These are phyloP conservation scores for Candida ovalis DNA, from an alignment of 805 yeast genomes.

Conservation along the genomic window DNA sequence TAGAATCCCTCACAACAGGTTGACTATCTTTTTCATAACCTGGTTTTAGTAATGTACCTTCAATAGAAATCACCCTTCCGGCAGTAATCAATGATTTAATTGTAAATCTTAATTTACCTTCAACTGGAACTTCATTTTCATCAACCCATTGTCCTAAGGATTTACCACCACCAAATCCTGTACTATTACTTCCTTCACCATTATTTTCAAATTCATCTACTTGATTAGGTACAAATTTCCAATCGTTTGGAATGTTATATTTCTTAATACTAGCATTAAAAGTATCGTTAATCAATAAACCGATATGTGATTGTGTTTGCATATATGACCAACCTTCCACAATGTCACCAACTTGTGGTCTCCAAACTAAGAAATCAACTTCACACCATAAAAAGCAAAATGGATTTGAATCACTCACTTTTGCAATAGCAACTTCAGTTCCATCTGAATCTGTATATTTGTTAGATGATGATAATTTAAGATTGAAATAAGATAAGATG, in stretches of 20 bases:
- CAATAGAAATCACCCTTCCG: conserved; percentile 80
- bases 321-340: conserved; percentile 85
- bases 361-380: conserved; percentile 84
- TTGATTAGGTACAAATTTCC: conserved; percentile 83
- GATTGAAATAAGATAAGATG: conserved; percentile 71
- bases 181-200: conserved; percentile 20
- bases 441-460: conserved; percentile 37
- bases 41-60: conserved; percentile 74
- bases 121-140: conserved; percentile 65
- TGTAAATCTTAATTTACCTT: conserved; percentile 76
- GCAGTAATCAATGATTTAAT: conserved; percentile 70
- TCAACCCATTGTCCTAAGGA: conserved; percentile 90
- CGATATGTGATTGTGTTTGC: conserved; percentile 94
- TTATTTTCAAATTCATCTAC: conserved; percentile 47
- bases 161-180: conserved; percentile 20
- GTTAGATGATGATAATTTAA: conserved; percentile 47
- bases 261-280: conserved; percentile 91
- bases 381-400: conserved; percentile 84
- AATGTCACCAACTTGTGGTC: conserved; percentile 81
- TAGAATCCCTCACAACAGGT: conserved; percentile 42
- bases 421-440: conserved; percentile 48
- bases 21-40: conserved; percentile 52
- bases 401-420: conserved; percentile 75
- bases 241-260: conserved; percentile 75
- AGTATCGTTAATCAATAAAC: conserved; percentile 84